Evolutionary conservation across 2,329 filamentous ascomycete species (phyloP).

Genomic region (Emmonsia crescens): DNA sequence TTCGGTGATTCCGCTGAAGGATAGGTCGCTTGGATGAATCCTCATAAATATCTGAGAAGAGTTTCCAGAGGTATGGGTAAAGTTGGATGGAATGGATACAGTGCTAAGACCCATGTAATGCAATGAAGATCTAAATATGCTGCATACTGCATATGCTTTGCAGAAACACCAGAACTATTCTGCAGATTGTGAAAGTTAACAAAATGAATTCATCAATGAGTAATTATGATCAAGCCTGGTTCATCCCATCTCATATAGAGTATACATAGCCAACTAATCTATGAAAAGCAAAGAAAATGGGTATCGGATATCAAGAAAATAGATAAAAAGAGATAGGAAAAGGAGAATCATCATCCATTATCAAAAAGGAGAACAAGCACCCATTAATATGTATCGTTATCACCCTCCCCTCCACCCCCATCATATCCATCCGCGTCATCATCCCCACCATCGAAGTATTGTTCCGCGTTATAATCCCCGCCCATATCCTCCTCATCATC

Average conservation of each 20-base stretch:
- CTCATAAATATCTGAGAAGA: too few species aligned
- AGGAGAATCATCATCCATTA: conserved; percentile 7
- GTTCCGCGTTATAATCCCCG: conserved; percentile 54
- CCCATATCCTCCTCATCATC: conserved; percentile 49
- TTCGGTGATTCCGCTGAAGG: conserved; percentile 46
- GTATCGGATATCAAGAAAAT: not conserved
- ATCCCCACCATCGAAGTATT: conserved; percentile 53
- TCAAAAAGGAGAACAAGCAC: conserved; percentile 9
- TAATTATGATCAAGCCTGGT: not conserved
- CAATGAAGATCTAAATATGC: not conserved
- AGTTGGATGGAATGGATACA: not conserved
- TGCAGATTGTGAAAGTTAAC: not conserved
- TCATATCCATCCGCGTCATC: conserved; percentile 45
- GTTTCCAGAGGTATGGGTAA: too few species aligned
- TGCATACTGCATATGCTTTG: not conserved
- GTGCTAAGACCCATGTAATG: not conserved
- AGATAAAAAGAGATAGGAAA: conserved; percentile 2
- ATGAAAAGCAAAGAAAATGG: conserved; percentile 3
- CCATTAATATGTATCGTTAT: conserved; percentile 33
- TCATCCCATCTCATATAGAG: not conserved
- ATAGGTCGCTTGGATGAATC: conserved; percentile 24
- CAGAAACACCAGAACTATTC: not conserved
- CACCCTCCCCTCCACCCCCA: conserved; percentile 43
- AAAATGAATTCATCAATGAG: not conserved
- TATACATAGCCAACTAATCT: not conserved